Evolutionary conservation across 345 rosid genomes (phyloP), one percentile per base, ranked within the genome.

Genomic region (Lagerstroemia speciosa): DNA sequence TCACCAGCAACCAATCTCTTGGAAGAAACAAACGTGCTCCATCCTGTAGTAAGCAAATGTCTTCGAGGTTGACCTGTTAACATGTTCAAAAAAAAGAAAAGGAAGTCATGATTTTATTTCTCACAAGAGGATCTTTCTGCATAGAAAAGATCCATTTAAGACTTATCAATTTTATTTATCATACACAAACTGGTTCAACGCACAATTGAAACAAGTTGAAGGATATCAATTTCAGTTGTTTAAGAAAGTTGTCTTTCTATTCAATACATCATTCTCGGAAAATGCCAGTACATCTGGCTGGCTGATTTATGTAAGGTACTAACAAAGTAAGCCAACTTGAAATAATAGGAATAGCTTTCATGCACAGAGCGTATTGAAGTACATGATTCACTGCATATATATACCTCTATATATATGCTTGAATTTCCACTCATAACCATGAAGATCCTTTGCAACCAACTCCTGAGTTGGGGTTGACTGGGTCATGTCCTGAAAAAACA

Each of bases 21-120:
- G 17, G 96, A 87, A 67, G 96, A 80, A 48, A 94, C 96, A 77
- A 91, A 94, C 12, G 93, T 86, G 78, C 97, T 94, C 99, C 97
- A 94, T 27, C 97, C 99, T 0, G 99, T 91, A 19, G 96, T 91
- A 64, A 94, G 87, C 73, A 91, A 79, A 78, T 94, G 99, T 76
- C 99, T 88, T 74, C 93, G 81, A 22, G 98, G 98, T 72, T 87
- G 94, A 67, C 98, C 98, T 93, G 74, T 78, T 76, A 57, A 73
- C 50, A 16, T 50, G 27, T 40, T 34, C 69, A 65, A 40, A 29
- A 48, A 45, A 24, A n/a, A n/a, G n/a, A 65, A 46, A 43, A 26
- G n/a, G n/a, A n/a, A n/a, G n/a, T n/a, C n/a, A n/a, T n/a, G n/a
- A n/a, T n/a, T n/a, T n/a, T 33, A 26, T 36, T 7, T 9, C 31